A percentile compares a stretch with the other conserved stretches of the same genome.
phyloP scores from a whole-genome alignment of 2,329 filamentous ascomycete species.

The Metarhizium rileyi region DNA sequence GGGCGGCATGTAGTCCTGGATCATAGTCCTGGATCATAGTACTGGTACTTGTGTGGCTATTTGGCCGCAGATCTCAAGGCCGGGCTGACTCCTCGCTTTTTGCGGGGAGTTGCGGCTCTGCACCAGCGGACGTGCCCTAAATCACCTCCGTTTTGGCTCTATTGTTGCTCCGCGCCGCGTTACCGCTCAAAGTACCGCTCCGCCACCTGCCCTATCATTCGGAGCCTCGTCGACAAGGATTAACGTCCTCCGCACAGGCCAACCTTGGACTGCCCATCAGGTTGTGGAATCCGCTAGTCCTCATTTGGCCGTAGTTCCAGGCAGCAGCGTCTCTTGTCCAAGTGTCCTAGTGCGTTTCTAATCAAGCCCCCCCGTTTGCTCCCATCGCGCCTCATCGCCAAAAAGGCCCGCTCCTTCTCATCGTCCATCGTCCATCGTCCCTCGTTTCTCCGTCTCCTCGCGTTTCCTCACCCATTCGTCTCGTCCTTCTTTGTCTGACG shows the following conservation, averaged over 20 bases:
- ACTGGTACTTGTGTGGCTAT: neutral
- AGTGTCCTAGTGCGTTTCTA: slow-evolving; percentile 4
- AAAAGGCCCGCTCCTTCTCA: slow-evolving; percentile 1
- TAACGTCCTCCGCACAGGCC: slow-evolving; percentile 8
- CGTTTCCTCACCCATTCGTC: neutral
- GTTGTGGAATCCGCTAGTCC: slow-evolving; percentile 9
- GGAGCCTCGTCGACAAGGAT: slow-evolving; percentile 8
- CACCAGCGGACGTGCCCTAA: neutral
- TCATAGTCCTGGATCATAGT: too few species aligned
- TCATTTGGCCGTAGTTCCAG: slow-evolving; percentile 7
- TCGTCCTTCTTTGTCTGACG: slow-evolving; percentile 5
- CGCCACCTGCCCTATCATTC: neutral
- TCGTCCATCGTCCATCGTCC: slow-evolving; percentile 1
- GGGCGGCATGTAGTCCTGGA: too few species aligned
- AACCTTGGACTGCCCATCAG: slow-evolving; percentile 6
- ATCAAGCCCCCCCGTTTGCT: slow-evolving; percentile 1
- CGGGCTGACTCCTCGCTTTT: neutral
- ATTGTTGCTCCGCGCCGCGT: neutral
- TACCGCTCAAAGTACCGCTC: neutral
- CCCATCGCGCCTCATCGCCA: slow-evolving; percentile 4
- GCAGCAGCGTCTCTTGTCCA: slow-evolving; percentile 13
- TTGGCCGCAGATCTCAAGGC: neutral
- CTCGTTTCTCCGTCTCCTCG: neutral
- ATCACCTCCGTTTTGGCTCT: neutral
- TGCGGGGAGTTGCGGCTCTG: slow-evolving; percentile 3